These are phyloP conservation scores for Phytophthora pinifolia DNA, from an alignment of 352 stramenopile genomes.

Conservation along the genomic window DNA sequence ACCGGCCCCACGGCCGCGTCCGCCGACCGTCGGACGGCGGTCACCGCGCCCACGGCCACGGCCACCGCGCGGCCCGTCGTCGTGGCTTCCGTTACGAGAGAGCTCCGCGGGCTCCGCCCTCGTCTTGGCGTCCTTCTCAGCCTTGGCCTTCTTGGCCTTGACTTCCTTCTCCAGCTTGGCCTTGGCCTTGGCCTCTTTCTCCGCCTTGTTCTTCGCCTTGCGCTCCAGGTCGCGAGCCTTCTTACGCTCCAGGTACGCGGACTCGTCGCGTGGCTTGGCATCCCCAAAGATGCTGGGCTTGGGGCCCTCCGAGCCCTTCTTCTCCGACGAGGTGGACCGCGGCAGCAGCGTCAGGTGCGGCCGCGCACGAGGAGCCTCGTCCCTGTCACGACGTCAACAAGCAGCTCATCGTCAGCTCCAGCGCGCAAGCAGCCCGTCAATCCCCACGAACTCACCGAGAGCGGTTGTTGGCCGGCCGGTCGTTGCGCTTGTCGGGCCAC, in stretches of 20 bases:
- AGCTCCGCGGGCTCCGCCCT: conserved; percentile 11
- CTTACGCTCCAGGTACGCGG: conserved; percentile 66
- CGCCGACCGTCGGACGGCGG: conserved; percentile 27
- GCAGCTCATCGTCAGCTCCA: conserved; percentile 10
- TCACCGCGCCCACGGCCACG: conserved; percentile 44
- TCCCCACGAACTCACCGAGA: conserved; percentile 31
- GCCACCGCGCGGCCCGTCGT: conserved; percentile 33
- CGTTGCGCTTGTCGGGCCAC: conserved; percentile 58
- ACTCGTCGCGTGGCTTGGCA: conserved; percentile 82
- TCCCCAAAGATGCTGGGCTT: conserved; percentile 82
- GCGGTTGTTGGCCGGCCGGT: conserved; percentile 35
- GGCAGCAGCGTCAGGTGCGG: conserved; percentile 61
- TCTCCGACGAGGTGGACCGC: conserved; percentile 46
- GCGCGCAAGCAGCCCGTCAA: background rate
- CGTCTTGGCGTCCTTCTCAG: background rate
- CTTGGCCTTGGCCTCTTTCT: conserved; percentile 20
- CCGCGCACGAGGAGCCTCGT: conserved; percentile 45
- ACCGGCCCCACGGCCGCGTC: conserved; percentile 28
- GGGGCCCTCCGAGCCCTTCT: conserved; percentile 30
- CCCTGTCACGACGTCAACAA: conserved; percentile 21
- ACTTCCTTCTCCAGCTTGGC: conserved; percentile 29
- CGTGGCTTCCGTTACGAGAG: conserved; percentile 24
- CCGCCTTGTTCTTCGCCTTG: conserved; percentile 21
- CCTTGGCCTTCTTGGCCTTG: conserved; percentile 27
- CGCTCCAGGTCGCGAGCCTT: conserved; percentile 39